A percentile compares a stretch with the other conserved stretches of the same genome.
phyloP scores from a whole-genome alignment of 352 stramenopile species.

The Blastocystis sp. region DNA sequence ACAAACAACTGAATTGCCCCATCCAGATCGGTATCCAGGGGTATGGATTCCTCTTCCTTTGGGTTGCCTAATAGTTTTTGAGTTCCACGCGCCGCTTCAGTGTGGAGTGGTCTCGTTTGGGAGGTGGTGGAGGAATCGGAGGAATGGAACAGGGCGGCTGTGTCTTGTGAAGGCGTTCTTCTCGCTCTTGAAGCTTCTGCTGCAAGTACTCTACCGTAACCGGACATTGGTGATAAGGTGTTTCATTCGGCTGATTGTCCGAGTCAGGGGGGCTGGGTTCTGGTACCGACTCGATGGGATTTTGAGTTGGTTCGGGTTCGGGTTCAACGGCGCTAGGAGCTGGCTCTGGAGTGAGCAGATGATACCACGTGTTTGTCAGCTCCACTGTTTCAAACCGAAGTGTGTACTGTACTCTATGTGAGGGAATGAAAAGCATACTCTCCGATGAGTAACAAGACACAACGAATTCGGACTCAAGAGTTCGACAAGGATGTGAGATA shows the following conservation, averaged over 20 bases:
- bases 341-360: neutral
- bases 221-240: neutral
- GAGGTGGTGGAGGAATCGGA: slow-evolving; percentile 8
- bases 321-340: no score
- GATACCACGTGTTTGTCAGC: neutral
- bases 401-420: neutral
- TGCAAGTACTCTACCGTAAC: slow-evolving; percentile 19
- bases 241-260: no score
- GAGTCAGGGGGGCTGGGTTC: no score
- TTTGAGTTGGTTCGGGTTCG: no score
- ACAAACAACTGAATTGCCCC: neutral
- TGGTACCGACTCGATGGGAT: no score
- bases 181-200: neutral
- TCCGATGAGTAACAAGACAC: neutral
- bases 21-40: neutral
- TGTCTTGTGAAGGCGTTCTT: neutral
- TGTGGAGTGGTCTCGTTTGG: neutral
- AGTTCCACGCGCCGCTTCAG: neutral
- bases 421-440: neutral
- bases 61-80: slow-evolving; percentile 34
- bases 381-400: neutral
- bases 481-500: neutral
- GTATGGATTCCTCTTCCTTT: no score
- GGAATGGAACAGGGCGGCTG: neutral
- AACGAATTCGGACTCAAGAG: neutral